A percentile compares a stretch with the other conserved stretches of the same genome.
phyloP scores from a whole-genome alignment of 2,329 filamentous ascomycete species.

The Fusarium piperis region DNA sequence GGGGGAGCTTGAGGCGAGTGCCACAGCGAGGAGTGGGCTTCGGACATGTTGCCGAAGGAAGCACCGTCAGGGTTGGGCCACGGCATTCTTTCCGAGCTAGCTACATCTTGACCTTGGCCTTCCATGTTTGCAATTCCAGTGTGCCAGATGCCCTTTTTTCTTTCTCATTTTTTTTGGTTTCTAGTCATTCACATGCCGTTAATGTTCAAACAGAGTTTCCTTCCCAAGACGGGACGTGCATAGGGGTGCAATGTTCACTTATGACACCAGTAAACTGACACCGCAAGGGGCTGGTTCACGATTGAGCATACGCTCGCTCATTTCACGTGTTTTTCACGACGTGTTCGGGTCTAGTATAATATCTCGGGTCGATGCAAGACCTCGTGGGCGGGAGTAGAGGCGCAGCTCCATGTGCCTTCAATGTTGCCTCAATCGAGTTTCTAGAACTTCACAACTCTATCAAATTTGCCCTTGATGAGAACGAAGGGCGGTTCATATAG shows the following conservation, averaged over 20 bases:
- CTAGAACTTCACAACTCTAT: neutral
- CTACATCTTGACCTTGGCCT: neutral
- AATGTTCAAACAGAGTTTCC: neutral
- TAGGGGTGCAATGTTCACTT: neutral
- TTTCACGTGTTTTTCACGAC: neutral
- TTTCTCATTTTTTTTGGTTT: neutral
- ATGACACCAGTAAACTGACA: neutral
- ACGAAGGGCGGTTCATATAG: neutral
- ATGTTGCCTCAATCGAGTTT: neutral
- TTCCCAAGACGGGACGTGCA: neutral
- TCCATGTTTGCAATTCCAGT: neutral
- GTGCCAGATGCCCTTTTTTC: neutral
- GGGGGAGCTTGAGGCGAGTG: constrained; percentile 24
- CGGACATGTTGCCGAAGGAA: neutral
- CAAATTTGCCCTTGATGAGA: neutral
- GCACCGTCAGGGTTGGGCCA: neutral
- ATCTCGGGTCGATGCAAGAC: neutral
- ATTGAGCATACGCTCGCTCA: neutral
- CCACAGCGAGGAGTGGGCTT: neutral
- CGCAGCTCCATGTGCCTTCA: neutral
- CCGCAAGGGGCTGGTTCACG: neutral
- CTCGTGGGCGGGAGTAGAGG: neutral
- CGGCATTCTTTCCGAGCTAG: neutral
- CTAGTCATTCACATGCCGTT: neutral
- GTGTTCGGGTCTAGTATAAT: neutral